phyloP scores from a whole-genome alignment of 2,329 filamentous ascomycete species.

The Chaetomium strumarium region DNA sequence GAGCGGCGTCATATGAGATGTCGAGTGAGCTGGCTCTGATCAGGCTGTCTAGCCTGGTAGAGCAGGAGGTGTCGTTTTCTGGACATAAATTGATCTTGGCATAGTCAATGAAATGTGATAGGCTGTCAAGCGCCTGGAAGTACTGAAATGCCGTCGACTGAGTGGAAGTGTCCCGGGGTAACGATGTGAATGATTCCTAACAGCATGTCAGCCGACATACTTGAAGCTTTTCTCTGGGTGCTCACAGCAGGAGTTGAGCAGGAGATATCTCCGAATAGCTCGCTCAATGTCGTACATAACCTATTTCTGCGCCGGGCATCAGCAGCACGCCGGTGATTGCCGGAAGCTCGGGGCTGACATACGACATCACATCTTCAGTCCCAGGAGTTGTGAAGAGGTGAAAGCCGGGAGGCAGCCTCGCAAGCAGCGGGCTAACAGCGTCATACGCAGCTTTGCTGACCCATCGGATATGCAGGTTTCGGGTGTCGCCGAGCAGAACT shows the following conservation, averaged over 20 bases:
- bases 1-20: conserved; percentile 67
- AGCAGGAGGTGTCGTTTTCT: conserved; percentile 43
- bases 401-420: conserved; percentile 71
- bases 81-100: conserved; percentile 48
- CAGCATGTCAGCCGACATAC: background rate
- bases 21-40: conserved; percentile 60
- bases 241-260: conserved; percentile 31
- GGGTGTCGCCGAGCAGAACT: conserved; percentile 54
- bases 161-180: conserved; percentile 51
- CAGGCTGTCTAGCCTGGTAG: conserved; percentile 38
- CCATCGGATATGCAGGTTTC: conserved; percentile 78
- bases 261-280: conserved; percentile 31
- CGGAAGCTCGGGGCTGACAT: conserved; percentile 9
- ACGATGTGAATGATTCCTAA: conserved; percentile 55
- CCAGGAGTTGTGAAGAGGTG: conserved; percentile 71
- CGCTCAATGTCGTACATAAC: conserved; percentile 30
- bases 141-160: conserved; percentile 63
- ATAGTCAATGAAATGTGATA: conserved; percentile 50
- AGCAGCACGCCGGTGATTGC: background rate
- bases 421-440: conserved; percentile 63
- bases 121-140: conserved; percentile 56
- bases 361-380: conserved; percentile 29
- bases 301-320: conserved; percentile 17
- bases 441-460: conserved; percentile 53
- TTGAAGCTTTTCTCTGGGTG: no score